Base-by-base conservation (phyloP, 176 grass and related monocot species). In the Juncus inflexus region DNA sequence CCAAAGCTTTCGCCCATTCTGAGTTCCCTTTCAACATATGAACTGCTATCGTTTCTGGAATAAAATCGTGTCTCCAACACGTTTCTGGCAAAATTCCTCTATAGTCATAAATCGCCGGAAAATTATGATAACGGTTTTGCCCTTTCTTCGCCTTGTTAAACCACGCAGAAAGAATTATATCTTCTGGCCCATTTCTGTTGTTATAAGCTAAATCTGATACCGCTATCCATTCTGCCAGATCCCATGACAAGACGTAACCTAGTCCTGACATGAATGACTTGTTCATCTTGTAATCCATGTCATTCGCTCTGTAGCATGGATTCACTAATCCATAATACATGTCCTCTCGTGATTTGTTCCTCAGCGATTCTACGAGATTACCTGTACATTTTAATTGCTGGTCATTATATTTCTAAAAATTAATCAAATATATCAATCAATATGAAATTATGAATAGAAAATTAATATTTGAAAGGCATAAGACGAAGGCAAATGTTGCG, bases 161-260 rank as follows among this genome's bases (percentile, higher is more conserved):
- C 87, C 87, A 90, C 65, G 75, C 67, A 6, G 79, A 78, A 41
- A 79, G 81, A 74, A 76, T 69, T 64, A 90, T 83, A 75, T 86
- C 86, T 78, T 86, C 87, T 3, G 87, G 76, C 11, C 87, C 86
- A 0, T 59, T 28, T 14, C 2, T 73, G 75, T 90, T 76, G 0
- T 74, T 77, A 2, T 50, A n/a, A 49, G 71, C 67, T 7, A 77
- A 15, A 43, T 90, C 86, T 2, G 83, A 73, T 7, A 67, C 2
- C 0, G 82, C 56, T 71, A 90, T 83, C 83, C 83, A 90, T 59
- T 3, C 7, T 14, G 79, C 87, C 37, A 90, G 72, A 66, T 90
- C 87, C 87, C 87, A 90, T 58, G 87, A 90, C 58, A 90, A 58
- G 58, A 66, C 71, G 64, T 90, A 90, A 36, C 87, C 87, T 82